Conservation (phyloP, 371 early-diverging fungal genomes). For the Syncephalastrum contaminatum region DNA sequence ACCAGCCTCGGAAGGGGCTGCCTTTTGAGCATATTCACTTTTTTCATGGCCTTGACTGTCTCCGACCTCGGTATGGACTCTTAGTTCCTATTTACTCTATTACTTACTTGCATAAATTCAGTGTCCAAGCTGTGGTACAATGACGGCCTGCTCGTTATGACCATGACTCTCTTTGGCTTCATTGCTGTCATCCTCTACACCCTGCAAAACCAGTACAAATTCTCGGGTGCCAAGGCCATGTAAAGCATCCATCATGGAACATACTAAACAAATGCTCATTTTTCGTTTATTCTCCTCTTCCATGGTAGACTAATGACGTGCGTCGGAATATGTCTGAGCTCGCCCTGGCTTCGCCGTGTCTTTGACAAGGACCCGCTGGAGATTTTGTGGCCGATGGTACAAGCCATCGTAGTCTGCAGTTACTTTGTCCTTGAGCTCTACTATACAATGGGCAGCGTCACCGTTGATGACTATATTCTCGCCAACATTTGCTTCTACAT, state of each 20-base stretch:
- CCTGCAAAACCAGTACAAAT: slow-evolving; percentile 25
- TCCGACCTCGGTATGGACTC: slow-evolving; percentile 30
- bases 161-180: slow-evolving; percentile 28
- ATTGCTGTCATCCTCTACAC: slow-evolving; percentile 26
- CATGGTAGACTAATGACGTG: slow-evolving; percentile 20
- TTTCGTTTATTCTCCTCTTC: not conserved
- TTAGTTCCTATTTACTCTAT: too few species aligned
- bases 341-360: slow-evolving; percentile 21
- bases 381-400: slow-evolving; percentile 33
- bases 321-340: slow-evolving; percentile 25
- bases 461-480: slow-evolving; percentile 36
- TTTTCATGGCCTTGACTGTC: slow-evolving; percentile 26
- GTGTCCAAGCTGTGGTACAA: slow-evolving; percentile 27
- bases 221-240: slow-evolving; percentile 34
- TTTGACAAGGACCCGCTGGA: slow-evolving; percentile 22
- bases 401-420: slow-evolving; percentile 27
- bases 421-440: slow-evolving; percentile 43
- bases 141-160: slow-evolving; percentile 29
- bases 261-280: not conserved
- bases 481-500: slow-evolving; percentile 39
- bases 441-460: slow-evolving; percentile 34
- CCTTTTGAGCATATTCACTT: slow-evolving; percentile 24
- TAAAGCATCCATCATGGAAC: slow-evolving; percentile 12
- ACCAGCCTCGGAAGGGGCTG: slow-evolving; percentile 16
- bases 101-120: slow-evolving; percentile 11